Evolutionary conservation across 2,329 filamentous ascomycete species (phyloP), one percentile per base, ranked within the genome.

Genomic region (Macrophomina phaseolina): DNA sequence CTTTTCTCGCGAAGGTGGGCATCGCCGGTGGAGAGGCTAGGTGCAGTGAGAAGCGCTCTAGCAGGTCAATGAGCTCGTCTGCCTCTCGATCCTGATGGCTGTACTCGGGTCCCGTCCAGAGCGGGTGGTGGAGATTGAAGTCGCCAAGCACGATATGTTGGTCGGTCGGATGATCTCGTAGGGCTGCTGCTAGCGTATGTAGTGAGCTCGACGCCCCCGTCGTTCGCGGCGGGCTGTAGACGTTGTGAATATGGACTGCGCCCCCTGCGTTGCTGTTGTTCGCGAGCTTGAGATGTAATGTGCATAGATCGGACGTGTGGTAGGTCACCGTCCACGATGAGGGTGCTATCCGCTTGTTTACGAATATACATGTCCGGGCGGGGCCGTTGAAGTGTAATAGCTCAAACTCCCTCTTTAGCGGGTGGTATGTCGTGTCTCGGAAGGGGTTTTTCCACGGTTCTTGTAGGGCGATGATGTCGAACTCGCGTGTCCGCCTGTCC

Each of bases 331-430:
- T 52, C 70, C 66, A 71, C 18, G 32, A 55, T 14, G n/a, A 67
- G 11, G 69, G 64, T 52, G 71, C 69, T 51, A 73, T 61, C 34
- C 55, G 67, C 63, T 72, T 74, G 46, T 72, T 74, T 11, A 75
- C 61, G 55, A 73, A 74, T 60, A 73, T 72, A 64, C 68, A 75
- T n/a, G 72, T 69, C 64, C 70, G 51, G 9, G 71, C 66, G 14
- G 51, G 65, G 40, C 67, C 68, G 64, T 68, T 49, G 9, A 62
- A 49, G 23, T 51, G n/a, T 23, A 40, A 12, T n/a, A 40, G 34
- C 9, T 58, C n/a, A 23, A 45, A 40, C 16, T 40, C 4, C n/a
- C 14, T 23, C 34, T 40, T 45, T 40, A 45, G 34, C 16, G 67
- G 69, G 67, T 75, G 68, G 60, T 75, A 67, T 34, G 69, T 75